These are phyloP conservation scores for Monilinia fructigena DNA, from an alignment of 2,329 filamentous ascomycete genomes.

Conservation along the genomic window DNA sequence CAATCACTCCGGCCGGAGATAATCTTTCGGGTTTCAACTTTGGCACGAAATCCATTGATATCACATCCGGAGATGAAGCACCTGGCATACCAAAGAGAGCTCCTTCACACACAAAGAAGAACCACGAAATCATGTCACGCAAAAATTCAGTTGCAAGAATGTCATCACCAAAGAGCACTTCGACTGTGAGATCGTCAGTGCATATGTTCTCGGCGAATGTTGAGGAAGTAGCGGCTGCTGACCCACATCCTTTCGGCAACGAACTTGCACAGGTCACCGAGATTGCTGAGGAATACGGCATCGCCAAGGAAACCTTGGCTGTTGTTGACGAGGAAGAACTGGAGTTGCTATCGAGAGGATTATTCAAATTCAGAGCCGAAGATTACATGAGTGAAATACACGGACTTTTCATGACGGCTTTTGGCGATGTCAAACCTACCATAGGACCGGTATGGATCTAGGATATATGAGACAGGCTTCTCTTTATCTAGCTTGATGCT, in stretches of 20 bases:
- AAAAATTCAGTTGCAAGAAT: constrained; percentile 62
- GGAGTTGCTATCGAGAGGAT: constrained; percentile 65
- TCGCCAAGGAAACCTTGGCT: constrained; percentile 52
- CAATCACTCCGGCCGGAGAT: constrained; percentile 52
- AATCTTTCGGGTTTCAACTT: constrained; percentile 65
- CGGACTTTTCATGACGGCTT: constrained; percentile 48
- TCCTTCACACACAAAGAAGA: constrained; percentile 85
- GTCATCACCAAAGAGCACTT: constrained; percentile 59
- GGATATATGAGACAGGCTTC: constrained; percentile 31
- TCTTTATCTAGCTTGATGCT: constrained; percentile 8
- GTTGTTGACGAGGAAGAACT: constrained; percentile 71
- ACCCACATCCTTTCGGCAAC: constrained; percentile 76
- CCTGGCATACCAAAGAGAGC: constrained; percentile 76
- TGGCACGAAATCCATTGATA: constrained; percentile 42
- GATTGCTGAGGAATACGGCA: constrained; percentile 82
- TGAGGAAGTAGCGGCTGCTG: constrained; percentile 37
- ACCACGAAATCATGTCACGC: constrained; percentile 72
- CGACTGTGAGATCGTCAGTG: constrained; percentile 55
- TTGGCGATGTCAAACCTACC: constrained; percentile 33
- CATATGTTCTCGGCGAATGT: constrained; percentile 38
- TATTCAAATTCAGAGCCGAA: constrained; percentile 71
- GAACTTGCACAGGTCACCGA: constrained; percentile 92
- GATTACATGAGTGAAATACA: constrained; percentile 85
- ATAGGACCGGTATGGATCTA: constrained; percentile 39
- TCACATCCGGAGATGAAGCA: constrained; percentile 44